Percentiles rank a stretch among this genome's conserved stretches.
Evolutionary conservation across 108 stramenopile genomes (phyloP).

Genomic region (Conticribra guillardii): DNA sequence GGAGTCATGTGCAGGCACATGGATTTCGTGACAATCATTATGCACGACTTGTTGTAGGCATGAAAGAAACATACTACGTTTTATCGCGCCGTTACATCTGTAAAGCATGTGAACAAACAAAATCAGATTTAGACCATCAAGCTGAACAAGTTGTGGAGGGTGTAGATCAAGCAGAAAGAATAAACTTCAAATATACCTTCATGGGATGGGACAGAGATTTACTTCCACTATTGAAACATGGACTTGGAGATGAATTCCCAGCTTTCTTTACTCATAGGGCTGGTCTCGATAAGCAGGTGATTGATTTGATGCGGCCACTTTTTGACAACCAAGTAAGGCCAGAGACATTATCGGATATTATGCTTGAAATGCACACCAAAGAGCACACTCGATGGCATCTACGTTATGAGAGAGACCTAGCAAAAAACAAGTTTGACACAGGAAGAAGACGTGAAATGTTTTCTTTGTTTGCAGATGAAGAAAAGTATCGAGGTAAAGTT

Average conservation of each 20-base stretch:
- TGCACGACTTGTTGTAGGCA: constrained; percentile 17
- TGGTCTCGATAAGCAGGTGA: constrained; percentile 15
- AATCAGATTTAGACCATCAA: constrained; percentile 4
- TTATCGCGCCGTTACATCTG: constrained; percentile 22
- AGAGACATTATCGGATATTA: constrained; percentile 4
- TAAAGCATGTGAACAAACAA: constrained; percentile 10
- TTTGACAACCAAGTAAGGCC: constrained; percentile 13
- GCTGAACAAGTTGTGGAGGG: too few species aligned
- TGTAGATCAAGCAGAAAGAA: too few species aligned
- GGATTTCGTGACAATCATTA: constrained; percentile 30
- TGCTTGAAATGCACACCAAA: constrained; percentile 23
- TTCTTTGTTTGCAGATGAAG: constrained; percentile 10
- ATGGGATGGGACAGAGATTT: too few species aligned
- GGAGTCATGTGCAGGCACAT: constrained; percentile 23
- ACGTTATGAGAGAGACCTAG: constrained; percentile 7
- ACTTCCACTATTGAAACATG: not conserved
- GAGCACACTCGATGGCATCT: not conserved
- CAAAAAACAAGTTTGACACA: not conserved
- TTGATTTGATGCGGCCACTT: constrained; percentile 21
- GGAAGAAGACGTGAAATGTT: not conserved
- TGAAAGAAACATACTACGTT: constrained; percentile 26
- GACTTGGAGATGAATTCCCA: constrained; percentile 15
- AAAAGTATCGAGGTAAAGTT: constrained; percentile 8
- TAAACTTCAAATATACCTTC: too few species aligned
- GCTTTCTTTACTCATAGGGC: constrained; percentile 13